A percentile compares a stretch with the other conserved stretches of the same genome.
phyloP scores from a whole-genome alignment of 1,284 basidiomycete genomes.

The Leccinum huronense region DNA sequence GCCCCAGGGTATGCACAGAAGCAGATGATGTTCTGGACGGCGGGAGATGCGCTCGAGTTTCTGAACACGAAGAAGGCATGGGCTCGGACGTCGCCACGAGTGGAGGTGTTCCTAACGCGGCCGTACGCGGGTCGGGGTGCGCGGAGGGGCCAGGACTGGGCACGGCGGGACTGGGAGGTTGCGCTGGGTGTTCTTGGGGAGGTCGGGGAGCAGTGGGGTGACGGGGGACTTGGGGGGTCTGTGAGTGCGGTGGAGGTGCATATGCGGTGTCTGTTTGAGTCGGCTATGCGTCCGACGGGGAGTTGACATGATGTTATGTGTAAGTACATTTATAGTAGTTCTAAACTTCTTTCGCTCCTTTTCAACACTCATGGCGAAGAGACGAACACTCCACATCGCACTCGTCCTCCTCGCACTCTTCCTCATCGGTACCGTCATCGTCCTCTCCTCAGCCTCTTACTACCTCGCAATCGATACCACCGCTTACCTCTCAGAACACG shows the following conservation, averaged over 20 bases:
- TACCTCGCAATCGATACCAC: constrained; percentile 82
- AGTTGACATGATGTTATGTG: neutral
- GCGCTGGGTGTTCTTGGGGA: constrained; percentile 46
- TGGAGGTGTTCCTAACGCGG: constrained; percentile 51
- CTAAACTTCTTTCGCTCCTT: neutral
- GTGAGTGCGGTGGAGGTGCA: constrained; percentile 49
- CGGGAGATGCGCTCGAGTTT: constrained; percentile 56
- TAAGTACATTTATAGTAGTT: too few species aligned
- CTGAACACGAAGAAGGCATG: constrained; percentile 41
- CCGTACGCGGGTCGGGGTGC: constrained; percentile 48
- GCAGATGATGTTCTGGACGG: constrained; percentile 50
- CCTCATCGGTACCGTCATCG: constrained; percentile 87
- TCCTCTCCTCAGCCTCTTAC: constrained; percentile 87
- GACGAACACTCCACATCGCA: constrained; percentile 64
- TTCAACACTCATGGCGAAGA: constrained; percentile 48
- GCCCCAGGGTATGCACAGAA: constrained; percentile 51
- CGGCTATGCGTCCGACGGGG: constrained; percentile 51
- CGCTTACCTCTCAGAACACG: constrained; percentile 78
- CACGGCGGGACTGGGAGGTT: constrained; percentile 59
- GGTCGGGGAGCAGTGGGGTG: constrained; percentile 53
- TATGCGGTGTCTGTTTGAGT: constrained; percentile 47
- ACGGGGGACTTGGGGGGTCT: constrained; percentile 52
- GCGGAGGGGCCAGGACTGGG: constrained; percentile 68
- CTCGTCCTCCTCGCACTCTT: constrained; percentile 81
- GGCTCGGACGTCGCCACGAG: constrained; percentile 41